Percentiles rank a stretch among this genome's conserved stretches.
These are phyloP conservation scores for Hansenula anomala DNA, from an alignment of 1,139 yeast genomes.

Conservation along the genomic window DNA sequence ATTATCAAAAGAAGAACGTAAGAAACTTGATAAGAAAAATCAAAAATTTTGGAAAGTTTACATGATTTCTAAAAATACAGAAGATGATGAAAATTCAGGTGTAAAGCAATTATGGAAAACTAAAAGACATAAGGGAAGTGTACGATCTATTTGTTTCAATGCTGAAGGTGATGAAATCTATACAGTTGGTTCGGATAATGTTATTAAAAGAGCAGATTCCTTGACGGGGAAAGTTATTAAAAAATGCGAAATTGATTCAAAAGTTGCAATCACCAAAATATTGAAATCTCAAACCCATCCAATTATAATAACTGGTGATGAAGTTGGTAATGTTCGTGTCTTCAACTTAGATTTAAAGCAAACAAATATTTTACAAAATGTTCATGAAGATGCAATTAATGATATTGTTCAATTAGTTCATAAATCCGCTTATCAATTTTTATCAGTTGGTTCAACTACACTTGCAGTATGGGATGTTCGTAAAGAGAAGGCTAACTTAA, in stretches of 20 bases:
- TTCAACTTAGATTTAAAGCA: conserved; percentile 49
- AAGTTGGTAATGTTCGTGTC: conserved; percentile 4
- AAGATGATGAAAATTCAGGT: conserved; percentile 25
- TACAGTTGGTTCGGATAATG: conserved; percentile 76
- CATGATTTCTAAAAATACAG: conserved; percentile 26
- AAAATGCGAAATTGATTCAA: conserved; percentile 36
- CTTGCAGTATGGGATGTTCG: conserved; percentile 76
- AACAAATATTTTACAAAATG: conserved; percentile 39
- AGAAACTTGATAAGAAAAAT: conserved; percentile 32
- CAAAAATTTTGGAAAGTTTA: conserved; percentile 48
- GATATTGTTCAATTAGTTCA: conserved; percentile 65
- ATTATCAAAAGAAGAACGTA: conserved; percentile 16
- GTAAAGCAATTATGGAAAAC: conserved; percentile 69
- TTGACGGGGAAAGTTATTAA: conserved; percentile 72
- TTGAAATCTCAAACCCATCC: conserved; percentile 61
- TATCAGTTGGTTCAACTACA: conserved; percentile 81
- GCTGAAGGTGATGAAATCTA: conserved; percentile 43
- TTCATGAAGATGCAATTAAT: conserved; percentile 76
- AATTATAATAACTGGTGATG: conserved; percentile 2
- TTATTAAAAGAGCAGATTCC: conserved; percentile 69
- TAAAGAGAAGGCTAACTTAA: conserved; percentile 48
- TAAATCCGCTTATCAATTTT: conserved; percentile 73
- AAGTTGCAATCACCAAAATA: conserved; percentile 53
- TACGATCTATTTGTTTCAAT: conserved; percentile 65
- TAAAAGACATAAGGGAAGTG: conserved; percentile 85